These are phyloP conservation scores for Pythium phragmitis DNA, from an alignment of 352 stramenopile genomes.

Conservation along the genomic window DNA sequence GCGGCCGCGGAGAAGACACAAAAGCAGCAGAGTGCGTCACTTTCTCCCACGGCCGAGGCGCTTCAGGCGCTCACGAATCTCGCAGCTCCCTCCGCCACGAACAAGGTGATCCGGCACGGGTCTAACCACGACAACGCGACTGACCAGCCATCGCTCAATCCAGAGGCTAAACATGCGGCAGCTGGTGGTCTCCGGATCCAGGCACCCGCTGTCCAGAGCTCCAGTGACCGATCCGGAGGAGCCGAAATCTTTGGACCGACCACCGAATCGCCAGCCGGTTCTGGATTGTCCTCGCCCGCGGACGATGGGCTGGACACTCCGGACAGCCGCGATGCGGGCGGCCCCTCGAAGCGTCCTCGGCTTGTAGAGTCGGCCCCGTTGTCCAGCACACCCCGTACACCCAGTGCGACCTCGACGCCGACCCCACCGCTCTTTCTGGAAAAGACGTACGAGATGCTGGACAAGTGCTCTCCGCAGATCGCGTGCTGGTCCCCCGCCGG, in stretches of 20 bases:
- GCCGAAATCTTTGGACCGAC: conserved; percentile 3
- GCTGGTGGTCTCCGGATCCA: conserved; percentile 22
- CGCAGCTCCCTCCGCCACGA: background rate
- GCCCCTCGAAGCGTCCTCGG: conserved; percentile 18
- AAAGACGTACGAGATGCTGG: conserved; percentile 91
- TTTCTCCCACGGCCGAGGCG: conserved; percentile 17
- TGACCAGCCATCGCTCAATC: background rate
- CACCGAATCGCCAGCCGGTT: conserved; percentile 25
- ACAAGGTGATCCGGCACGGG: background rate
- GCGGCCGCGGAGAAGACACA: background rate
- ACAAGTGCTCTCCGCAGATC: conserved; percentile 67
- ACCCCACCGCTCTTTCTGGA: conserved; percentile 74
- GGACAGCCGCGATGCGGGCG: conserved; percentile 26
- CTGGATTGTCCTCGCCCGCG: conserved; percentile 35
- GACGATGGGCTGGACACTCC: conserved; percentile 36
- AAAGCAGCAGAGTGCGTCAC: background rate
- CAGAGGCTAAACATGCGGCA: background rate
- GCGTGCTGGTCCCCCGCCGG: conserved; percentile 75
- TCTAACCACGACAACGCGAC: conserved; percentile 3
- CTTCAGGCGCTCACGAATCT: conserved; percentile 28
- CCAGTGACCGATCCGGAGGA: background rate
- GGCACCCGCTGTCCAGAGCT: conserved; percentile 10
- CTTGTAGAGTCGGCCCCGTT: background rate
- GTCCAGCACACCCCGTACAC: background rate
- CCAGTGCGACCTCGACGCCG: background rate